phyloP scores from a whole-genome alignment of 2,329 filamentous ascomycete species.

The Colletotrichum noveboracense region DNA sequence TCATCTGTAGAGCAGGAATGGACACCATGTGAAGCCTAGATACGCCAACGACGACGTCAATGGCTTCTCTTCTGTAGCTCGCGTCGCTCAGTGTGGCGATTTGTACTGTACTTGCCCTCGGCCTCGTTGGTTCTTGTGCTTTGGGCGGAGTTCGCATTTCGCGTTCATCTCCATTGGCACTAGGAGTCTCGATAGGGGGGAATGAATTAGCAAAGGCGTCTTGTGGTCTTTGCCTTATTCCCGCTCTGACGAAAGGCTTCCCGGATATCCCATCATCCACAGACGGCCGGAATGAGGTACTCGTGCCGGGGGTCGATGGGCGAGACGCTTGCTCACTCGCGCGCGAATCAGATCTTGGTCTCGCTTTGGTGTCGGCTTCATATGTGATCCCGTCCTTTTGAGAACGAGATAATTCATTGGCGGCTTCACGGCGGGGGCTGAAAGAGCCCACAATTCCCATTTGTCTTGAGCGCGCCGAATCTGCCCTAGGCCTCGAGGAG shows the following conservation, averaged over 20 bases:
- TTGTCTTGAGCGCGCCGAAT: slow-evolving; percentile 16
- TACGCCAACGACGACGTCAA: slow-evolving; percentile 81
- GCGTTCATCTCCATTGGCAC: neutral
- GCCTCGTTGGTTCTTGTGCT: neutral
- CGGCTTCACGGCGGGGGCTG: slow-evolving; percentile 10
- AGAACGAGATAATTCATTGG: neutral
- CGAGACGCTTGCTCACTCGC: slow-evolving; percentile 13
- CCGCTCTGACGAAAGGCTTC: slow-evolving; percentile 56
- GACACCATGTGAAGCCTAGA: slow-evolving; percentile 91
- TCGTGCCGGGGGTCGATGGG: slow-evolving; percentile 1
- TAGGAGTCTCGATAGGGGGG: slow-evolving; percentile 10
- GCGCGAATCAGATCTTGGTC: slow-evolving; percentile 13
- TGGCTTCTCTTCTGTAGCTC: slow-evolving; percentile 27
- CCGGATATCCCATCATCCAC: slow-evolving; percentile 59
- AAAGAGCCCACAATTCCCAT: slow-evolving; percentile 18
- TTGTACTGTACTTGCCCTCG: neutral
- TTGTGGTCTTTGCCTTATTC: slow-evolving; percentile 31
- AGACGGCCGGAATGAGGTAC: neutral
- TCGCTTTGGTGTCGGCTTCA: neutral
- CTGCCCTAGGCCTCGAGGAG: neutral
- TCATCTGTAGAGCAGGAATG: slow-evolving; percentile 84
- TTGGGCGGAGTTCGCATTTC: neutral
- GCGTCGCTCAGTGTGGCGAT: neutral
- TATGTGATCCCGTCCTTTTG: neutral
- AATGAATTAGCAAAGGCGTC: slow-evolving; percentile 13